Percentiles rank a stretch among this genome's conserved stretches.
Evolutionary conservation across 2,329 filamentous ascomycete genomes (phyloP).

Genomic region (Exophiala oligosperma): DNA sequence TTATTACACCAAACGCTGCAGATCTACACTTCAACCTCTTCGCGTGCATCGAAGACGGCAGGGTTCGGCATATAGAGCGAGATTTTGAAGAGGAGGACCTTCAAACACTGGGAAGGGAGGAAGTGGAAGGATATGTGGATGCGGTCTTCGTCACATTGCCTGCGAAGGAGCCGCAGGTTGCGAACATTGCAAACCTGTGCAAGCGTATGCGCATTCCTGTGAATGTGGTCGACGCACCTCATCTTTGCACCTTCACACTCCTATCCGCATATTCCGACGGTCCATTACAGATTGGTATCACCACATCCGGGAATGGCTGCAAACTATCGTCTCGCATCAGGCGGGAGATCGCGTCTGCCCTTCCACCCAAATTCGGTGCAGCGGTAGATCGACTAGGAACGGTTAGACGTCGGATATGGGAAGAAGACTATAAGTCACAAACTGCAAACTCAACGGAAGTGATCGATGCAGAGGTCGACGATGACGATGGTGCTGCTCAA

Average conservation of each 20-base stretch:
- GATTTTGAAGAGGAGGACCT: conserved; percentile 71
- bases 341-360: conserved; percentile 77
- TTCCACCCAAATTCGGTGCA: conserved; percentile 72
- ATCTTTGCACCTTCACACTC: conserved; percentile 84
- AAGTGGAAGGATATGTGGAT: conserved; percentile 78
- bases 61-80: conserved; percentile 42
- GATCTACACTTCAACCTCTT: conserved; percentile 60
- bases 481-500: conserved; percentile 60
- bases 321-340: conserved; percentile 88
- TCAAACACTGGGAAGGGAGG: conserved; percentile 72
- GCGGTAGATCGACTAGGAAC: conserved; percentile 78
- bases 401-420: conserved; percentile 68
- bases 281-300: conserved; percentile 90
- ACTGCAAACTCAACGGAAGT: conserved; percentile 42
- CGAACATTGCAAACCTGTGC: conserved; percentile 73
- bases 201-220: conserved; percentile 79
- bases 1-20: conserved; percentile 69
- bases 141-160: conserved; percentile 82
- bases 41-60: conserved; percentile 44
- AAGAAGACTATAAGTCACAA: conserved; percentile 61
- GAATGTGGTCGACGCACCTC: conserved; percentile 85
- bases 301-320: conserved; percentile 91
- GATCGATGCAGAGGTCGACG: conserved; percentile 47
- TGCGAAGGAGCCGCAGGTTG: conserved; percentile 49
- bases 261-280: conserved; percentile 88